phyloP scores from a whole-genome alignment of 257 asterid genomes.

The Gardenia jasminoides region DNA sequence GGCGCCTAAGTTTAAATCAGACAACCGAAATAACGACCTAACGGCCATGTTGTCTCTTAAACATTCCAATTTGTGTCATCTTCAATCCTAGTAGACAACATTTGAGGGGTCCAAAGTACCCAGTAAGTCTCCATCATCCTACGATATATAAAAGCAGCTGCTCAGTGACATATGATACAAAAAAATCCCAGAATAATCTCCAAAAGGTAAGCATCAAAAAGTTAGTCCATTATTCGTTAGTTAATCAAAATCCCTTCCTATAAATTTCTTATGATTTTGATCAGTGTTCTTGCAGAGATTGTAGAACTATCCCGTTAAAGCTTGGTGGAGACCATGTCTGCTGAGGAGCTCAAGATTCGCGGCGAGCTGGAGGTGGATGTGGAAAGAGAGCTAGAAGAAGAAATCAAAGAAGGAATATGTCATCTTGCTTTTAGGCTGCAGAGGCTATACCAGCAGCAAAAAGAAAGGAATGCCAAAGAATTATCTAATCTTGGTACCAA shows the following conservation, averaged over 20 bases:
- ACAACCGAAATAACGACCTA: conserved; percentile 26
- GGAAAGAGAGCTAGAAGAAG: conserved; percentile 58
- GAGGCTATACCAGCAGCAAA: conserved; percentile 51
- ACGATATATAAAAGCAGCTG: conserved; percentile 10
- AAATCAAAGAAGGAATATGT: conserved; percentile 61
- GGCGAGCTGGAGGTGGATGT: conserved; percentile 52
- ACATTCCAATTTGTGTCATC: conserved; percentile 24
- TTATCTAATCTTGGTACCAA: neutral
- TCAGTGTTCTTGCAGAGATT: neutral
- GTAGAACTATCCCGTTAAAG: neutral
- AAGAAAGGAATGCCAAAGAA: conserved; percentile 25
- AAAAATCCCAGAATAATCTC: conserved; percentile 1
- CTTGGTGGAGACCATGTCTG: conserved; percentile 27
- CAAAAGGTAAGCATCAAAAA: conserved; percentile 8
- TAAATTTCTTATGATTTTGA: neutral
- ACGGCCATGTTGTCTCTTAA: conserved; percentile 12
- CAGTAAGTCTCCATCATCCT: conserved; percentile 7
- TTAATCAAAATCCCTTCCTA: neutral
- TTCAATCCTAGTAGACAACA: conserved; percentile 23
- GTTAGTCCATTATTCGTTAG: neutral
- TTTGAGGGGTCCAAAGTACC: conserved; percentile 20
- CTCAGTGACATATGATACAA: conserved; percentile 1
- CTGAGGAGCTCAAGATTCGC: conserved; percentile 52
- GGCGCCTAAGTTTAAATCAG: conserved; percentile 27
- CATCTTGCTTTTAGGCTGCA: conserved; percentile 57